Conservation (phyloP, 108 stramenopile genomes). For the Stephanodiscus triporus region DNA sequence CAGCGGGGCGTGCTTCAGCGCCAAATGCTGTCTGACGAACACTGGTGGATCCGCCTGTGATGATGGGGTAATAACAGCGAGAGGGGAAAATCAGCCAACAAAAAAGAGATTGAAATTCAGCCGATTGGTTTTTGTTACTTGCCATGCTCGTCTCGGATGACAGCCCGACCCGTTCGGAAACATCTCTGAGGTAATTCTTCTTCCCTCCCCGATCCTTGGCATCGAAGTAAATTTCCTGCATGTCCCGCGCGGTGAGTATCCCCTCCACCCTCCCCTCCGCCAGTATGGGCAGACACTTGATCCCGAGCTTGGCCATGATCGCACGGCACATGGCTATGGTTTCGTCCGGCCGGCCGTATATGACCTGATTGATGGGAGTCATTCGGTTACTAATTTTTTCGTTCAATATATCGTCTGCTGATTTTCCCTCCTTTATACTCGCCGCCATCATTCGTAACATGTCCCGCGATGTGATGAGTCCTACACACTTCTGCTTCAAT, state of each 20-base stretch:
- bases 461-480: constrained; percentile 80
- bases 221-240: constrained; percentile 85
- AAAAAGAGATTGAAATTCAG: not conserved
- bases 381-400: constrained; percentile 56
- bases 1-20: constrained; percentile 70
- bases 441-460: constrained; percentile 73
- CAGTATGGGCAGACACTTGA: constrained; percentile 92
- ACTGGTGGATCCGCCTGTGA: constrained; percentile 60
- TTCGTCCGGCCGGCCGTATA: constrained; percentile 84
- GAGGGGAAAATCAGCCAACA: not conserved
- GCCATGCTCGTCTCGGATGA: constrained; percentile 84
- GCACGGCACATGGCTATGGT: constrained; percentile 85
- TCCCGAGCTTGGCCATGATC: constrained; percentile 87
- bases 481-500: constrained; percentile 59
- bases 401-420: constrained; percentile 54
- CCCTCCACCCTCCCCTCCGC: constrained; percentile 85
- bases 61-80: not conserved
- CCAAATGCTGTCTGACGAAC: constrained; percentile 68
- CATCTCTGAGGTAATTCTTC: constrained; percentile 84
- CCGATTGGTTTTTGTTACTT: too few relatives aligned
- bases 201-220: constrained; percentile 91
- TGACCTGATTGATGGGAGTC: constrained; percentile 86
- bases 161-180: constrained; percentile 90
- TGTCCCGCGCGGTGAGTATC: constrained; percentile 86
- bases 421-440: constrained; percentile 59